A percentile compares a stretch with the other conserved stretches of the same genome.
phyloP scores from a whole-genome alignment of 2,329 filamentous ascomycete species.

The Aspergillus aculeatus region DNA sequence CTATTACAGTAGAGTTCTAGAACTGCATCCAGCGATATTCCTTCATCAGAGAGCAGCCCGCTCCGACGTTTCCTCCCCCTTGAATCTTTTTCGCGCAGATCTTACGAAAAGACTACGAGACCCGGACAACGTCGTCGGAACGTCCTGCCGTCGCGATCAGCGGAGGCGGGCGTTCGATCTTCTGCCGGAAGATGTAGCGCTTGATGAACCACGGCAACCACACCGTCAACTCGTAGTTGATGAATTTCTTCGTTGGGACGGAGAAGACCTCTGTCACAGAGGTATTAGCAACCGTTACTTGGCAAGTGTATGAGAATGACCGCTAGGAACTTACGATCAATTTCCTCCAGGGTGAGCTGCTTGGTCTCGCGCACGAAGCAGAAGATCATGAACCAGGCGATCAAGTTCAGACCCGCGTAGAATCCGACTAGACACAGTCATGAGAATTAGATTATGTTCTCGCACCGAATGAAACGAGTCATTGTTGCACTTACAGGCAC shows the following conservation, averaged over 20 bases:
- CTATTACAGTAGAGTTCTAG: no score
- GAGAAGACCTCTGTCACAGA: constrained; percentile 50
- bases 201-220: constrained; percentile 61
- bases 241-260: constrained; percentile 57
- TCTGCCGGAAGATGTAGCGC: constrained; percentile 54
- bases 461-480: no score
- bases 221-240: constrained; percentile 55
- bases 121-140: background rate
- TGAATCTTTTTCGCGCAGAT: no score
- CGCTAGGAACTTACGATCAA: constrained; percentile 22
- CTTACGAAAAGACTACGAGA: background rate
- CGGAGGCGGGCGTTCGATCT: constrained; percentile 30
- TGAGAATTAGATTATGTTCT: no score
- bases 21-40: no score
- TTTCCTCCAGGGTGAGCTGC: constrained; percentile 44
- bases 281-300: fast-evolving
- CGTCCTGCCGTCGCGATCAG: constrained; percentile 20
- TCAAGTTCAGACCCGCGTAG: constrained; percentile 53
- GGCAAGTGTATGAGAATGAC: no score
- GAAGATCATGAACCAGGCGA: constrained; percentile 64
- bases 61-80: no score
- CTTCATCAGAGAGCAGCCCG: no score
- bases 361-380: constrained; percentile 57
- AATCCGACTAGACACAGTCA: constrained; percentile 34
- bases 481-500: constrained; percentile 49